Evolutionary conservation across 2,329 filamentous ascomycete genomes (phyloP), one percentile per base, ranked within the genome.

Genomic region (Pseudogymnoascus sp.): DNA sequence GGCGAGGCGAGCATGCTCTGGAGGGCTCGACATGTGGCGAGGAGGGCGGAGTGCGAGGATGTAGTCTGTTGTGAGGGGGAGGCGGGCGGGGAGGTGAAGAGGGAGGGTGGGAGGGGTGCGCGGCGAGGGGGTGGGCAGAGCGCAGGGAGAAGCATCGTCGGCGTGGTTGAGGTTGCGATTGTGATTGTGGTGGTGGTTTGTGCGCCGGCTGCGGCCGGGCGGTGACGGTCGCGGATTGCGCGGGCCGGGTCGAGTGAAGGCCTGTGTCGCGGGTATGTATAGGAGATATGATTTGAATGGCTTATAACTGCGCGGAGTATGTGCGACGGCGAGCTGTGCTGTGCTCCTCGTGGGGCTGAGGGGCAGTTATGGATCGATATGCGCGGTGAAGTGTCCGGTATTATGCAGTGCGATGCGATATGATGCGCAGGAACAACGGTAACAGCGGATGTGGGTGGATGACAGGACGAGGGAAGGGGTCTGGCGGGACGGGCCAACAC

Each of bases 11-110:
- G 78, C 69, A 86, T 82, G 2, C 80, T 81, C 70, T 87, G 84
- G 0, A 87, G 79, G 4, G 81, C 82, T 72, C 82, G 83, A 71
- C 84, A 87, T 56, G 83, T 82, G 65, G 76, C 79, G 73, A 84
- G 80, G 70, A 87, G 79, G 73, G 74, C 75, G 65, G 79, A 76
- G 21, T 79, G 72, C 40, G 77, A 78, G 53, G 76, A 69, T 31
- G 77, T 75, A 5, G 81, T 79, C 62, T 83, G 82, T n/a, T 68
- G 60, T 12, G 73, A 82, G 82, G 68, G 83, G 77, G 62, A 72
- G 60, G 70, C 67, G 8, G 84, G 84, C 60, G 84, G 84, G 61
- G 84, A 86, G 66, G 81, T 79, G 72, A 85, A 80, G 70, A 82
- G 77, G 50, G 79, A 61, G 37, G 67, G 60, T 65, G 47, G 47